Evolutionary conservation across 352 stramenopile genomes (phyloP).

Genomic region (Globisporangium middletonii): DNA sequence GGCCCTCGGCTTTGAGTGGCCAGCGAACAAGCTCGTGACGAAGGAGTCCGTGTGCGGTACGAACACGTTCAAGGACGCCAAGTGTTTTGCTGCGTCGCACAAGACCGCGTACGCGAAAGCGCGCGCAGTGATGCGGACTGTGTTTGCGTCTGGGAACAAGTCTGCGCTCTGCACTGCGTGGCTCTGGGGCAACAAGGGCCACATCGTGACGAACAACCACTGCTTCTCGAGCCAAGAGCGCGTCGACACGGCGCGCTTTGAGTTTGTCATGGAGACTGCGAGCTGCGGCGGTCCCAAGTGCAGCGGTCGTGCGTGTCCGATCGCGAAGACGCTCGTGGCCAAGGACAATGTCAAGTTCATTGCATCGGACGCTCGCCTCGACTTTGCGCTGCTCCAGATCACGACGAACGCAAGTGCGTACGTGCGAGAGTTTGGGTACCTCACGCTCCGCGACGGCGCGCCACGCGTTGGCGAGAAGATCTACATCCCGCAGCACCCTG

Average conservation of each 20-base stretch:
- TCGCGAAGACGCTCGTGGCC: constrained; percentile 16
- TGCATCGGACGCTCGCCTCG: constrained; percentile 18
- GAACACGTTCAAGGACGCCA: constrained; percentile 22
- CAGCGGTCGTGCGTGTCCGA: neutral
- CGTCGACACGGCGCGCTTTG: constrained; percentile 10
- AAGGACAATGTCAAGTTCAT: constrained; percentile 24
- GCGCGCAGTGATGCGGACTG: constrained; percentile 17
- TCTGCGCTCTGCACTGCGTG: constrained; percentile 18
- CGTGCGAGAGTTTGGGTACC: constrained; percentile 23
- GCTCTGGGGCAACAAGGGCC: constrained; percentile 33
- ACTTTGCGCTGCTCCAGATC: constrained; percentile 27
- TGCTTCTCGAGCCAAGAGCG: constrained; percentile 30
- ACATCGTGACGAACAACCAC: constrained; percentile 46
- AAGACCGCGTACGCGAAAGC: constrained; percentile 17
- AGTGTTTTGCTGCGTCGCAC: constrained; percentile 12
- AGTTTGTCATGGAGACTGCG: constrained; percentile 7
- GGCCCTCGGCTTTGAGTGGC: constrained; percentile 15
- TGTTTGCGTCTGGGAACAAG: constrained; percentile 8
- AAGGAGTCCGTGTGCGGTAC: constrained; percentile 25
- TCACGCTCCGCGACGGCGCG: constrained; percentile 18
- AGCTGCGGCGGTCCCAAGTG: neutral
- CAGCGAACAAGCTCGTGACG: constrained; percentile 10
- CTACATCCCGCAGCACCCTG: constrained; percentile 32
- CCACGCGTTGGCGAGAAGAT: constrained; percentile 19
- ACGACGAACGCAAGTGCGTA: constrained; percentile 10